Conservation (phyloP, 1,139 yeast species). For the Diutina rugosa region DNA sequence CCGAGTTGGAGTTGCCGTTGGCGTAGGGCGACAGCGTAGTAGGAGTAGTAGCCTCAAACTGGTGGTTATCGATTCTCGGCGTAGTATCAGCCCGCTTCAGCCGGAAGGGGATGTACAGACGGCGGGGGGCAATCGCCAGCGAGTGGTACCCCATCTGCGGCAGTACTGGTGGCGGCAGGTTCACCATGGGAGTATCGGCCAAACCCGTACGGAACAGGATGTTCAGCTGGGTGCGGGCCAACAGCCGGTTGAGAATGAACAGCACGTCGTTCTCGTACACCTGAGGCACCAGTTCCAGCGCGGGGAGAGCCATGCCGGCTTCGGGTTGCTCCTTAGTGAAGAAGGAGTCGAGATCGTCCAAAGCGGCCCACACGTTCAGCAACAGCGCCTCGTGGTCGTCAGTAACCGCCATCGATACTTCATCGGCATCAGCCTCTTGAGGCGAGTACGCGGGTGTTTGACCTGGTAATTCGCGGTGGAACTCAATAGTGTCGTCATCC, state of each 20-base stretch:
- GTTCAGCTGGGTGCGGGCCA: slow-evolving; percentile 65
- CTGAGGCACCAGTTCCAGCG: slow-evolving; percentile 62
- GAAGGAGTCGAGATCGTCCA: slow-evolving; percentile 86
- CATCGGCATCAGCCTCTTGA: slow-evolving; percentile 38
- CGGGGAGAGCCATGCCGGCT: slow-evolving; percentile 20
- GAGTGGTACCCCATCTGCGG: neutral
- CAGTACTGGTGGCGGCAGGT: neutral
- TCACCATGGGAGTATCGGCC: slow-evolving; percentile 28
- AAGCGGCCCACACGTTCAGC: slow-evolving; percentile 93
- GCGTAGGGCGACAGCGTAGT: neutral
- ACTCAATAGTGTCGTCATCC: slow-evolving; percentile 36
- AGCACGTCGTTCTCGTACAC: slow-evolving; percentile 73
- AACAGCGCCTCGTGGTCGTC: slow-evolving; percentile 65
- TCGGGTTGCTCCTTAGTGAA: slow-evolving; percentile 53
- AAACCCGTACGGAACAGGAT: slow-evolving; percentile 65
- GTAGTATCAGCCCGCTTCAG: neutral
- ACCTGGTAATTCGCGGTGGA: slow-evolving; percentile 36
- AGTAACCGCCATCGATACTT: slow-evolving; percentile 23
- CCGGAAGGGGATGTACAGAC: slow-evolving; percentile 31
- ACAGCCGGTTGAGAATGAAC: slow-evolving; percentile 56
- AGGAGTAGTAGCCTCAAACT: neutral
- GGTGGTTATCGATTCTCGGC: neutral
- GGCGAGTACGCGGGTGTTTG: neutral
- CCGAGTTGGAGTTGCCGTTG: neutral
- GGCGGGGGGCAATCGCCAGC: slow-evolving; percentile 11